Percentiles rank a stretch among this genome's conserved stretches.
These are phyloP conservation scores for Oryza australiensis DNA, from an alignment of 176 grass and related monocot genomes.

Conservation along the genomic window DNA sequence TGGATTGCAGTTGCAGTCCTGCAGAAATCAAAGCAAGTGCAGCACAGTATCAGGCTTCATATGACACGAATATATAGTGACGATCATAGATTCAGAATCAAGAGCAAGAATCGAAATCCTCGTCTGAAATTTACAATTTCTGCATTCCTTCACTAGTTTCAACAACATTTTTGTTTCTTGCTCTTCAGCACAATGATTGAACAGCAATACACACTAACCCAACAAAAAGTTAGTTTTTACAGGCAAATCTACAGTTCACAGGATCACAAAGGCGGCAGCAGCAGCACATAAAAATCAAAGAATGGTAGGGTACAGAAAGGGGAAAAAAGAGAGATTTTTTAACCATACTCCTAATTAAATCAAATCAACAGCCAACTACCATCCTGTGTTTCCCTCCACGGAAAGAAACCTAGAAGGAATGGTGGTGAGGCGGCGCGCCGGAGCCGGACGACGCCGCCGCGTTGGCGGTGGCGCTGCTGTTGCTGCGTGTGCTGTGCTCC, in stretches of 20 bases:
- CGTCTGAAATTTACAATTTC: not conserved
- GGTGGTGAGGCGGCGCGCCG: constrained; percentile 30
- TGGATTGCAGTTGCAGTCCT: not conserved
- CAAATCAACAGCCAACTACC: not conserved
- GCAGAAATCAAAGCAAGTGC: constrained; percentile 1
- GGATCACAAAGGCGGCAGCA: not conserved
- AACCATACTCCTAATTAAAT: not conserved
- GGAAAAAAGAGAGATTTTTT: not conserved
- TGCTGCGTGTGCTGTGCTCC: constrained; percentile 49
- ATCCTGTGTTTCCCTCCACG: not conserved
- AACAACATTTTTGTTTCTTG: not conserved
- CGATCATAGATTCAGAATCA: not conserved
- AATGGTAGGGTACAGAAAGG: constrained; percentile 25
- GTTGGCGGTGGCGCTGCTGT: not conserved
- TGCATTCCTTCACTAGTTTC: not conserved
- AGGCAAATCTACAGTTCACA: constrained; percentile 28
- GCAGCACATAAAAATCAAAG: constrained; percentile 40
- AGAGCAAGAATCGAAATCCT: not conserved
- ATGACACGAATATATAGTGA: not conserved
- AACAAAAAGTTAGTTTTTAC: constrained; percentile 44
- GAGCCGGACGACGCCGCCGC: constrained; percentile 32
- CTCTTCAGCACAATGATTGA: constrained; percentile 29
- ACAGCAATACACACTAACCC: constrained; percentile 17
- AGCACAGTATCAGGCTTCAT: not conserved
- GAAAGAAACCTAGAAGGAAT: constrained; percentile 33